A percentile compares a stretch with the other conserved stretches of the same genome.
Conservation (phyloP, 306 rosid species). For the Rosa persica region DNA sequence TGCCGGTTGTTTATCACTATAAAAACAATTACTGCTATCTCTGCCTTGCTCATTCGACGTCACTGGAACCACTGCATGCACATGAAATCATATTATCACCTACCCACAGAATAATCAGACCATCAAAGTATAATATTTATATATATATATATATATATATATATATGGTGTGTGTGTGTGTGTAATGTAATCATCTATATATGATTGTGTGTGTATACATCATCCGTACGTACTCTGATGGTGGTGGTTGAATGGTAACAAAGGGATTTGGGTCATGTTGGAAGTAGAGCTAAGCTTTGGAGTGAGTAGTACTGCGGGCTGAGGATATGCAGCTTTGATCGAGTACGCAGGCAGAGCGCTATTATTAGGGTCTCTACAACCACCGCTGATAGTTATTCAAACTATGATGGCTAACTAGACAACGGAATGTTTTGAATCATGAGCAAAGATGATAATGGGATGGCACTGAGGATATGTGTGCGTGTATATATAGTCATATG, state of each 20-base stretch:
- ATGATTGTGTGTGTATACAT: neutral
- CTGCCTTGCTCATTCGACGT: neutral
- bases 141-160: too few relatives aligned
- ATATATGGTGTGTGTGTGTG: too few relatives aligned
- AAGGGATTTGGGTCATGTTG: neutral
- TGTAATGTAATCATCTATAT: too few relatives aligned
- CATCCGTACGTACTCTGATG: neutral
- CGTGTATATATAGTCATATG: neutral
- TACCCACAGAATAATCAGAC: neutral
- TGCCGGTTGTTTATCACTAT: neutral
- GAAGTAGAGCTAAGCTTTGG: neutral
- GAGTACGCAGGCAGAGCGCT: neutral
- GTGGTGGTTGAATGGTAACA: neutral
- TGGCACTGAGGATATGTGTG: neutral
- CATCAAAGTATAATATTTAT: neutral
- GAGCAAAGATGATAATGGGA: neutral
- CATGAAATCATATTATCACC: neutral
- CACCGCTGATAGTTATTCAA: neutral
- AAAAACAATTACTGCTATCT: neutral
- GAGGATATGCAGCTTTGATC: neutral
- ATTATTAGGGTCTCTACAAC: too few relatives aligned
- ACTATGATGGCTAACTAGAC: neutral
- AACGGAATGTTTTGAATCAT: neutral
- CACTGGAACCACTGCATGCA: neutral
- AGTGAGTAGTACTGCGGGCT: neutral